Base-by-base conservation (phyloP, 495 filamentous ascomycete species). In the Tuber magnatum region DNA sequence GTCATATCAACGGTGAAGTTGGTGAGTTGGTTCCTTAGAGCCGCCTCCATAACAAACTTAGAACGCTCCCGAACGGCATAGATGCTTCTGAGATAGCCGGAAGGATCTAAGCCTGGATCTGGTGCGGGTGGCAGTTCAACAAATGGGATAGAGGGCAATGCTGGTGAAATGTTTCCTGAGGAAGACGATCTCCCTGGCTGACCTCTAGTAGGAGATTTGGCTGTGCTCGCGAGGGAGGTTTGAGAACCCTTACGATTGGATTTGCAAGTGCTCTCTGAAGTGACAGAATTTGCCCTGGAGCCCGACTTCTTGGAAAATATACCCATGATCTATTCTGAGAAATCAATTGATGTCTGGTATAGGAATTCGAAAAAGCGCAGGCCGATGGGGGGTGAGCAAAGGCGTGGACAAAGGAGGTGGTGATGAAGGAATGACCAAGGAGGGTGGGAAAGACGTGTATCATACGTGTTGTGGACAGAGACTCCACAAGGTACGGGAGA, bases 1-100 rank as follows among this genome's bases (percentile, higher is more conserved):
- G 84, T 84, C 87, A 94, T 89, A 81, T 99, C 94, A 18, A 98
- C 94, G 74, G 92, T 90, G 82, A 99, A 99, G 84, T 98, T 95
- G 75, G 88, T 88, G 73, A 99, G 87, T 75, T 91, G 85, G 77
- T 97, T 93, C 72, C 85, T 85, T 83, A 91, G 88, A 4, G 95
- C 95, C 84, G 92, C 93, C 74, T 91, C 86, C 71, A 92, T 86
- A 48, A 98, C 87, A 73, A 94, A 83, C 75, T 84, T 87, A 80
- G 87, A 91, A 74, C 94, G 86, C 80, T 97, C 92, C 43, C 96
- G 88, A 16, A 99, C 93, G 35, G 95, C 89, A 82, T 92, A 89
- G 79, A 99, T 90, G 84, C 94, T 98, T 77, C 92, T 88, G 75
- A 99, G 89, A 84, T 98, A 99, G 72, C 90, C 94, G 22, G 92